Evolutionary conservation across 2,329 filamentous ascomycete genomes (phyloP).

Genomic region (Cryphonectria parasitica): DNA sequence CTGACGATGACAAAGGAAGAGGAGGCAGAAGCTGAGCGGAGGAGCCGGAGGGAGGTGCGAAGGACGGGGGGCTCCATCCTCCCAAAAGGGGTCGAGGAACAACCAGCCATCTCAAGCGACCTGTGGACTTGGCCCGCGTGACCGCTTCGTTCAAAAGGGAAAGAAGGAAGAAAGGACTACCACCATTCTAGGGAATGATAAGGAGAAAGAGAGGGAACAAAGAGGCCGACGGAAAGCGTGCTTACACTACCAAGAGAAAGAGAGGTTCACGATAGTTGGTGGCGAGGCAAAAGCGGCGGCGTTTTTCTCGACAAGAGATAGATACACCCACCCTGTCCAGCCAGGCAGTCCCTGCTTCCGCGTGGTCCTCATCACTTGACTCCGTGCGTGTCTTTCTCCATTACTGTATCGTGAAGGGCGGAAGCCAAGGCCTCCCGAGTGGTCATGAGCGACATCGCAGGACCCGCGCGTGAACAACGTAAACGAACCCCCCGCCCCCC

Average conservation of each 20-base stretch:
- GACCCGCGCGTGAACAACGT: background rate
- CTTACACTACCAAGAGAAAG: background rate
- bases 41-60: background rate
- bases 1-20: background rate
- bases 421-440: background rate
- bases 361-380: background rate
- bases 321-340: background rate
- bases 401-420: background rate
- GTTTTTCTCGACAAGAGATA: background rate
- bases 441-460: conserved; percentile 6
- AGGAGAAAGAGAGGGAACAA: background rate
- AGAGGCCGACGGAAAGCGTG: conserved; percentile 5
- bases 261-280: background rate
- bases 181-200: background rate
- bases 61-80: background rate
- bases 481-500: too few species aligned
- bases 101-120: background rate
- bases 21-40: background rate
- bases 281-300: background rate
- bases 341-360: background rate
- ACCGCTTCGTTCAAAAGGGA: background rate
- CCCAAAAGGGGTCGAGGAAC: background rate
- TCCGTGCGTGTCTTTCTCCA: background rate
- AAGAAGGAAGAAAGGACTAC: background rate
- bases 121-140: background rate